Conservation (phyloP, 371 early-diverging fungal genomes). For the Rhizomucor pusillus region DNA sequence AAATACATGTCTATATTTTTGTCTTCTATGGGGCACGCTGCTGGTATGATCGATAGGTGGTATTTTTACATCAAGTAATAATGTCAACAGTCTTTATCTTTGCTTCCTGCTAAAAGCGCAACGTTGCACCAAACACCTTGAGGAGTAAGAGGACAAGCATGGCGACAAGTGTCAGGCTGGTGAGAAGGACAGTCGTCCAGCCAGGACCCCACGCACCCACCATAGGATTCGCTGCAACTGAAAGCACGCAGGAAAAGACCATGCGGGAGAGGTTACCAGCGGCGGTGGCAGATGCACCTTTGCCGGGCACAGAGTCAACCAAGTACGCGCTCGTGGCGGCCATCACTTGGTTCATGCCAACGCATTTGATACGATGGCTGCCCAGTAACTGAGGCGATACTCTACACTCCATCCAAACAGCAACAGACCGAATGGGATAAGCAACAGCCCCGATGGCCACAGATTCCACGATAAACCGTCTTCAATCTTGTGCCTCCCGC, state of each 20-base stretch:
- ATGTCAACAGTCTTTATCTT: too few species aligned
- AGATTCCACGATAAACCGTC: constrained; percentile 24
- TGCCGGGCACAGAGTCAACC: constrained; percentile 43
- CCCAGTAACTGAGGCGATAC: constrained; percentile 30
- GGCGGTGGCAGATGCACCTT: constrained; percentile 46
- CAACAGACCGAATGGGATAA: constrained; percentile 44
- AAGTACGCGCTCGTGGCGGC: constrained; percentile 40
- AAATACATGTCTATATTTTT: too few species aligned
- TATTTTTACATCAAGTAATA: too few species aligned
- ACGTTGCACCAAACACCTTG: constrained; percentile 15
- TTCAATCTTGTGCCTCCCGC: constrained; percentile 17
- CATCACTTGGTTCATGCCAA: constrained; percentile 23
- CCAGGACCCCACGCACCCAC: constrained; percentile 22
- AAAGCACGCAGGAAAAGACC: constrained; percentile 38
- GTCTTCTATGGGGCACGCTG: too few species aligned
- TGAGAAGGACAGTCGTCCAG: constrained; percentile 22
- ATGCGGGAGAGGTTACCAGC: constrained; percentile 42
- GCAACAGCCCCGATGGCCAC: constrained; percentile 32
- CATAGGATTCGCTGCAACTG: constrained; percentile 27
- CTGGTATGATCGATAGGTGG: too few species aligned
- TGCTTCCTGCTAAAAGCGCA: constrained; percentile 7
- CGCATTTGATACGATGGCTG: constrained; percentile 35
- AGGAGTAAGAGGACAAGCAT: constrained; percentile 12
- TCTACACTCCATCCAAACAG: constrained; percentile 49
- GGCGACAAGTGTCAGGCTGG: constrained; percentile 13